Conservation (phyloP, 345 rosid genomes). For the Trapa bicornis region DNA sequence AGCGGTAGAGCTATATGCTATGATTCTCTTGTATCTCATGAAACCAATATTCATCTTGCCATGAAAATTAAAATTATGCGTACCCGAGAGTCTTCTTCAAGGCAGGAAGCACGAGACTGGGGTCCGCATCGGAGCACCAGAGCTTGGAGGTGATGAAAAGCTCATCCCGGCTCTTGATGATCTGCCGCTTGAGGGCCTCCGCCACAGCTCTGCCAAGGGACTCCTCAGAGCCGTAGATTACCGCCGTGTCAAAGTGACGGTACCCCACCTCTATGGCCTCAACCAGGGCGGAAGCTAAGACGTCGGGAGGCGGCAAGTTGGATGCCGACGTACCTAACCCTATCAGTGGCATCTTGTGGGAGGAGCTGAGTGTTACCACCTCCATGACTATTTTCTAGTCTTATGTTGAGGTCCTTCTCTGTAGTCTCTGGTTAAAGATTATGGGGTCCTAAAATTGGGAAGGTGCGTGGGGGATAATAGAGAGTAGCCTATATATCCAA, state of each 20-base stretch:
- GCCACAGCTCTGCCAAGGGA: background rate
- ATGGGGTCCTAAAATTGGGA: background rate
- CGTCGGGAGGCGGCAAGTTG: background rate
- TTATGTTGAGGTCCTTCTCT: background rate
- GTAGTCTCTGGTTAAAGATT: background rate
- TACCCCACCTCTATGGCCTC: background rate
- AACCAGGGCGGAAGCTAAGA: background rate
- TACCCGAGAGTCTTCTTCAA: background rate
- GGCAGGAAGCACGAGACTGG: background rate
- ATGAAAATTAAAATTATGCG: background rate
- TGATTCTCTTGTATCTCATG: no score
- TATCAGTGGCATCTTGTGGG: background rate
- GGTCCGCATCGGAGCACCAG: background rate
- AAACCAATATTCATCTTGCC: background rate
- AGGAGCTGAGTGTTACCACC: background rate
- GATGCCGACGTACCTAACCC: background rate
- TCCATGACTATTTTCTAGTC: background rate
- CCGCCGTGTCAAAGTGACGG: conserved; percentile 6
- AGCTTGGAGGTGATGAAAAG: conserved; percentile 1
- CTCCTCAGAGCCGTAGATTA: background rate
- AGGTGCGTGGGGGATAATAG: no score
- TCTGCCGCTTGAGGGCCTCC: background rate
- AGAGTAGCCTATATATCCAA: no score
- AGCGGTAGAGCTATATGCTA: no score
- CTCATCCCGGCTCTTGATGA: conserved; percentile 1